Evolutionary conservation across 805 yeast species (phyloP), one percentile per base, ranked within the genome.

Genomic region (Wickerhamiella sergipiensis): DNA sequence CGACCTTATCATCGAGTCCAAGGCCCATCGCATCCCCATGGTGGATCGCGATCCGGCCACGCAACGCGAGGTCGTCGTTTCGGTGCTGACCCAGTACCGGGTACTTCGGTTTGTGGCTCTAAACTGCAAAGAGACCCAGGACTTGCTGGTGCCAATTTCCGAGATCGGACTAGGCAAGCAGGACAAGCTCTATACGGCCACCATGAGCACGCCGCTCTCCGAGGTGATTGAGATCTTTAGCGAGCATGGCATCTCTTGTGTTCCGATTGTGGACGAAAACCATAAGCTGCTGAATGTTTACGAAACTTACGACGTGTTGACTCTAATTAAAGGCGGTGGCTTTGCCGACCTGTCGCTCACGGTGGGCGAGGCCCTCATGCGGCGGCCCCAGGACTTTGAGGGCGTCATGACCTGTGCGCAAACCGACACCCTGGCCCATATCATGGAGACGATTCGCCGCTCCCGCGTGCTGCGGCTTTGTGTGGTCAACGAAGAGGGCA

Each of bases 351-450:
- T 90, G 54, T 83, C 88, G 40, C 71, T 92, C 58, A 82, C 90
- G 52, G 96, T 92, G 3, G 99, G 98, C 2, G 97, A 92, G 66
- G 97, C 97, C 0, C 71, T 92, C 49, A 79, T 92, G 80, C 80
- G 95, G 67, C 74, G 95, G 63, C 81, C 95, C 3, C 96, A 89
- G 59, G 97, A 92, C 64, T 92, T 90, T 61, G 97, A 92, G 67
- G 98, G 99, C 53, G 97, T 92, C 13, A 86, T 88, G 67, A 92
- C 97, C 0, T 92, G 98, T 68, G 86, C 97, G 0, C 74, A 80
- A 57, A 76, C 80, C 58, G 99, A 92, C 65, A 76, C 89, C 55
- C 71, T 92, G 52, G 83, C 90, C 54, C 86, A 95, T 15, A 83
- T 92, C 52, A 76, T 92, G 80, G 96, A 89, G 64, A 89, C 95